phyloP scores from a whole-genome alignment of 306 rosid species.

The Vigna hirtella region DNA sequence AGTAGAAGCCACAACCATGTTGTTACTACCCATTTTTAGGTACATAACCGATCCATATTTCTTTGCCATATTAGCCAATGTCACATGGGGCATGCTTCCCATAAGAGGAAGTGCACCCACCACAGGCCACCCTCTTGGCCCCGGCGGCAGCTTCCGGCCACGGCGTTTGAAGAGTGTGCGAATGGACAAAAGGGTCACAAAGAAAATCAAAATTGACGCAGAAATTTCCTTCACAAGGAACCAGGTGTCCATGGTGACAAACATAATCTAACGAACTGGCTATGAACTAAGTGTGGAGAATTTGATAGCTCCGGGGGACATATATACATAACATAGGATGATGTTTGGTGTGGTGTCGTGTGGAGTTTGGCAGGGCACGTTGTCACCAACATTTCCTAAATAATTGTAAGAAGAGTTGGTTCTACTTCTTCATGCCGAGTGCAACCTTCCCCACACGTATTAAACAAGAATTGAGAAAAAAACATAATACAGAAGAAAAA shows the following conservation, averaged over 20 bases:
- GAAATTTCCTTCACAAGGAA: slow-evolving; percentile 33
- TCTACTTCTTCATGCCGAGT: not conserved
- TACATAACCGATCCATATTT: slow-evolving; percentile 44
- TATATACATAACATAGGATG: not conserved
- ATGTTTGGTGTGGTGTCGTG: not conserved
- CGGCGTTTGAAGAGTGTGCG: not conserved
- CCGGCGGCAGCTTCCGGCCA: slow-evolving; percentile 33
- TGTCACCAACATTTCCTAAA: not conserved
- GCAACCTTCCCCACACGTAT: no score
- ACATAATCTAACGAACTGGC: not conserved
- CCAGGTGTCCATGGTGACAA: not conserved
- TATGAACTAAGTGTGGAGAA: not conserved
- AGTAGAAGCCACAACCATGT: slow-evolving; percentile 44
- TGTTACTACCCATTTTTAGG: slow-evolving; percentile 41
- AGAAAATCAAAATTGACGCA: slow-evolving; percentile 18
- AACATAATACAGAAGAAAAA: no score
- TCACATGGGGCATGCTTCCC: slow-evolving; percentile 47
- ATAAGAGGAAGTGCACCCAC: slow-evolving; percentile 43
- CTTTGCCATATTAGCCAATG: slow-evolving; percentile 40
- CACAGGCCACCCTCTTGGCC: slow-evolving; percentile 40
- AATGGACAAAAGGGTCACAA: slow-evolving; percentile 3
- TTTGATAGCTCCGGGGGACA: not conserved
- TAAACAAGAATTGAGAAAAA: not conserved
- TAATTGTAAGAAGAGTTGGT: not conserved
- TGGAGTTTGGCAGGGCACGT: not conserved